Base-by-base conservation (phyloP, 2,329 filamentous ascomycete genomes). In the Elsinoe fawcettii region DNA sequence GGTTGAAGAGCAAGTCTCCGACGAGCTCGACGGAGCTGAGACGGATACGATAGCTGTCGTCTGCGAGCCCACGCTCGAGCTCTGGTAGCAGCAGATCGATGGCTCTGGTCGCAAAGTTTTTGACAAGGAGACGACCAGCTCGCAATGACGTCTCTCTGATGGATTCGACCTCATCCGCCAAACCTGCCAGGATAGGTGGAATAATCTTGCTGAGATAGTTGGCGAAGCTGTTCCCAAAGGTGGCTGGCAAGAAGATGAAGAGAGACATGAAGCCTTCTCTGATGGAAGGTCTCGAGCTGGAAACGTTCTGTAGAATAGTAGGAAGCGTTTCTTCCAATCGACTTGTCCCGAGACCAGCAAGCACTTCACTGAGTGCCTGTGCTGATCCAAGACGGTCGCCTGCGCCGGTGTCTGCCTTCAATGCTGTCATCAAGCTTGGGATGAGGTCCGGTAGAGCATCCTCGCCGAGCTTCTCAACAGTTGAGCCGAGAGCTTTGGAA, bases 201-300 rank as follows among this genome's bases (percentile, higher is more conserved):
- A 99, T 96, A 66, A 99, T 96, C 69, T 86, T 90, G 73, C 86
- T 89, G 60, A 99, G 85, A 68, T 99, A 99, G 69, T 90, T 90
- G 64, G 93, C 87, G 68, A 99, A 99, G 71, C 91, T 95, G 79
- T 99, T 99, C 67, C 93, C 93, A 66, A 99, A 99, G 75, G 93
- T 99, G 55, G 96, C 93, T 11, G 93, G 93, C 75, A 99, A 83
- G 81, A 96, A 99, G 64, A 99, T 97, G 74, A 99, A 99, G 39
- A 99, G 81, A 6, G 93, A 96, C 93, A 99, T 99, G 77, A 99
- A 99, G 46, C 93, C 93, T 77, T 99, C 93, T 66, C 93, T 85
- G 62, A 99, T 90, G 56, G 90, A 84, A 16, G 93, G 71, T 73
- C 96, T 96, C 64, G 86, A 83, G 66, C 92, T 97, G 64, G 90